Evolutionary conservation across 2,329 filamentous ascomycete species (phyloP), one percentile per base, ranked within the genome.

Genomic region (Cordyceps tenuipes): DNA sequence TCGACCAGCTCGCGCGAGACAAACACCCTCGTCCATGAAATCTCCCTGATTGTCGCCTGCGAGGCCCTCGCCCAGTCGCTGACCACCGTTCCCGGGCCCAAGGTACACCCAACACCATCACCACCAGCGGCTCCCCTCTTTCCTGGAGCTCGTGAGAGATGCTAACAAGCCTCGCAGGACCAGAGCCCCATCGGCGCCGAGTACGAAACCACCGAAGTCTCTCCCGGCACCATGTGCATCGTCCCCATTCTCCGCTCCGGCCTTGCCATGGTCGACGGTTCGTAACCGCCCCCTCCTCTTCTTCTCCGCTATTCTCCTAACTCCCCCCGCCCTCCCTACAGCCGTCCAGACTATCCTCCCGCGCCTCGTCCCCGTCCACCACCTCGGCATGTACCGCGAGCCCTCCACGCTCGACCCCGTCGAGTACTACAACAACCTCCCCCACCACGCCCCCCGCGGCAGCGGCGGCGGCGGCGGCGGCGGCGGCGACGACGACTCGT

Each of bases 351-450:
- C 86, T 31, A 81, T 97, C 68, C 90, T 97, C 62, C 92, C 93
- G 19, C 71, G 75, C 43, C 82, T 90, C 15, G 89, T 93, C 36
- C 87, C 91, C 7, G 84, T 97, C 64, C 91, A 97, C 77, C 93
- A 97, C 72, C 87, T 97, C 8, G 93, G 94, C 65, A 87, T 97
- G 69, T 97, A 93, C 80, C 90, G 92, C 70, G 92, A 97, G 72
- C 90, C 89, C 62, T 84, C 85, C 60, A 93, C 90, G 49, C 86
- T 97, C 60, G 85, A 91, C 68, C 91, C 92, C 3, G 92, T 97
- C 61, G 92, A 96, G 76, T 96, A 97, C 82, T 97, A 97, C 82
- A 97, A 97, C 80, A 96, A 96, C 75, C 86, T 97, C 21, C 91
- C 91, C 41, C 87, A 90, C 75, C 88, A 90, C 75, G 71, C 79